Conservation (phyloP, 1,284 basidiomycete species). For the Inonotus obliquus region DNA sequence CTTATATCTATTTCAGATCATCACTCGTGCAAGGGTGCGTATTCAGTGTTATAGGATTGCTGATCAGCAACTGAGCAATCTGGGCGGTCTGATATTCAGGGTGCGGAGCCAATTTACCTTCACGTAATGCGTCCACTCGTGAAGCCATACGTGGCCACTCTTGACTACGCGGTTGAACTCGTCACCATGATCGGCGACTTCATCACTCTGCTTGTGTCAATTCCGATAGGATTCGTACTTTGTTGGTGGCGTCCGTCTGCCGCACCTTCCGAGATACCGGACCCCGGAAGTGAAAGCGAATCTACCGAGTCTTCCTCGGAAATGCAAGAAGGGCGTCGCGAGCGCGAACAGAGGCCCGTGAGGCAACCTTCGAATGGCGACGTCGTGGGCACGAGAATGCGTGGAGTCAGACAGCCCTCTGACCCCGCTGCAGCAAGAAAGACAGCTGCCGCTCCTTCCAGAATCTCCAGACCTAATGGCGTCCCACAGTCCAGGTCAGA, state of each 20-base stretch:
- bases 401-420: slow-evolving; percentile 10
- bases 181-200: slow-evolving; percentile 60
- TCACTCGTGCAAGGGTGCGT: slow-evolving; percentile 70
- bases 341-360: not conserved
- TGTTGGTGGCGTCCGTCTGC: slow-evolving; percentile 38
- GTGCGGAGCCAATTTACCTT: slow-evolving; percentile 73
- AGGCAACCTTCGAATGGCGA: slow-evolving; percentile 5
- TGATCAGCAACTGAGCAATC: slow-evolving; percentile 11
- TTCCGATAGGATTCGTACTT: slow-evolving; percentile 46
- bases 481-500: slow-evolving; percentile 10
- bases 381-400: slow-evolving; percentile 4
- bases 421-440: not conserved
- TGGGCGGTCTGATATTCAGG: slow-evolving; percentile 37
- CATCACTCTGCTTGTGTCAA: slow-evolving; percentile 46
- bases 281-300: not conserved
- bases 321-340: not conserved
- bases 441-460: slow-evolving; percentile 1
- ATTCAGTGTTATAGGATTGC: not conserved
- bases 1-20: slow-evolving; percentile 61
- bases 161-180: slow-evolving; percentile 58
- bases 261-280: not conserved
- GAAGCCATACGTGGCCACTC: slow-evolving; percentile 58
- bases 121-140: slow-evolving; percentile 67
- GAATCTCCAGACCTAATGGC: slow-evolving; percentile 6
- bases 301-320: not conserved